Evolutionary conservation across 192 early-diverging fungal species (phyloP).

Genomic region (Gaertneriomyces semiglobifer): DNA sequence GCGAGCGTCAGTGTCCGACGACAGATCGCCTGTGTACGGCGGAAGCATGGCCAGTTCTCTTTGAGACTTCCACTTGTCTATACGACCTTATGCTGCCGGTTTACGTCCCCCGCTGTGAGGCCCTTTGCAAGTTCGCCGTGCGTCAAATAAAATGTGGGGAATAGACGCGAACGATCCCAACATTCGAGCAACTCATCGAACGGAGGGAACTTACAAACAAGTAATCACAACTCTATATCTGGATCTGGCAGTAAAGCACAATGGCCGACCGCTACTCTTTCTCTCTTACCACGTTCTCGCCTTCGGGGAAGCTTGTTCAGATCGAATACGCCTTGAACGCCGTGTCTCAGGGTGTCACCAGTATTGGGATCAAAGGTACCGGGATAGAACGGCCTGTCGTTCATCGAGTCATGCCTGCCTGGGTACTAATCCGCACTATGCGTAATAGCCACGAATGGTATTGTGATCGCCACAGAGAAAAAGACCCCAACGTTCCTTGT

Average conservation of each 20-base stretch:
- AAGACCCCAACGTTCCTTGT: constrained; percentile 89
- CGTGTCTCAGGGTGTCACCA: constrained; percentile 83
- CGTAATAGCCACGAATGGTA: constrained; percentile 83
- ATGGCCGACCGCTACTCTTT: constrained; percentile 72
- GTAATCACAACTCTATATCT: too few species aligned
- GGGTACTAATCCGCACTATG: not conserved
- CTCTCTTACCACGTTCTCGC: constrained; percentile 98
- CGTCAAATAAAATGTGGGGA: too few species aligned
- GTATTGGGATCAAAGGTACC: constrained; percentile 88
- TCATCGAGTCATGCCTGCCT: not conserved
- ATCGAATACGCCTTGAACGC: constrained; percentile 97
- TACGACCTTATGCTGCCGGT: too few species aligned
- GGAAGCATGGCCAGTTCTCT: too few species aligned
- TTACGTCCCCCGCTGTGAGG: too few species aligned
- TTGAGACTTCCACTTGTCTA: too few species aligned
- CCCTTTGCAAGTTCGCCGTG: too few species aligned
- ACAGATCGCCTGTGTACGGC: too few species aligned
- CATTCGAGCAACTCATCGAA: too few species aligned
- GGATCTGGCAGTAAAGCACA: not conserved
- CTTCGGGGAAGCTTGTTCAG: constrained; percentile 97
- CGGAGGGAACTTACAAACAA: too few species aligned
- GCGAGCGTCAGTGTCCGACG: too few species aligned
- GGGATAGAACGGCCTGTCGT: not conserved
- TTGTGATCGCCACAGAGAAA: constrained; percentile 98
- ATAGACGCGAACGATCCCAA: too few species aligned